phyloP scores from a whole-genome alignment of 2,329 filamentous ascomycete species.

The Fusarium goolgardi region DNA sequence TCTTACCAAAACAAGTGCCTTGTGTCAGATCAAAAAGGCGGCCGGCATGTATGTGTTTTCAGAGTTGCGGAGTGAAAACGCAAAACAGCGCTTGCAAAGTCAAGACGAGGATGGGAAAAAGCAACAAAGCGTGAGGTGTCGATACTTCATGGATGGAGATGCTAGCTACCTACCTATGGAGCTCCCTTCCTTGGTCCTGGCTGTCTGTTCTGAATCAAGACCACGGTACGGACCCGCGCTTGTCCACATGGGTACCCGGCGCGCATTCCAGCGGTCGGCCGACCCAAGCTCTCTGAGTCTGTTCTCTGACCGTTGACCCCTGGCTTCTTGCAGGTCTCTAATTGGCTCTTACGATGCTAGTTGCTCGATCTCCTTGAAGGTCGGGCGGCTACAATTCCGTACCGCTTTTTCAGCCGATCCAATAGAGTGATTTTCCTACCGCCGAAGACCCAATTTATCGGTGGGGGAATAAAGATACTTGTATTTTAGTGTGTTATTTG shows the following conservation, averaged over 20 bases:
- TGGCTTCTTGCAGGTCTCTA: slow-evolving; percentile 13
- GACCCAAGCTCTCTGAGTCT: slow-evolving; percentile 28
- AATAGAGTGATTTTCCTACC: too few relatives aligned
- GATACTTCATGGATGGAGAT: slow-evolving; percentile 19
- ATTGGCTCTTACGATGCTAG: slow-evolving; percentile 29
- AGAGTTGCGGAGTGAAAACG: slow-evolving; percentile 19
- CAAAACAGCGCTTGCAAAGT: slow-evolving; percentile 24
- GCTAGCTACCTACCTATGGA: slow-evolving; percentile 5
- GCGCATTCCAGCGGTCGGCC: slow-evolving; percentile 46
- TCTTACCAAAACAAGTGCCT: slow-evolving; percentile 17
- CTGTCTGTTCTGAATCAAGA: slow-evolving; percentile 6
- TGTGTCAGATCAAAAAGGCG: slow-evolving; percentile 13
- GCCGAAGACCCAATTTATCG: too few relatives aligned
- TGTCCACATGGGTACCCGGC: slow-evolving; percentile 28
- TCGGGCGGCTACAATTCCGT: too few relatives aligned
- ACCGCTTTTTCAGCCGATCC: too few relatives aligned
- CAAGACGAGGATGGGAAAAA: background rate
- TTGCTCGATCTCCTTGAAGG: too few relatives aligned
- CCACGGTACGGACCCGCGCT: slow-evolving; percentile 31
- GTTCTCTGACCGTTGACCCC: slow-evolving; percentile 22
- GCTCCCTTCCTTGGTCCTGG: background rate
- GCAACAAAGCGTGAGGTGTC: slow-evolving; percentile 24
- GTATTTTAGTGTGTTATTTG: too few relatives aligned
- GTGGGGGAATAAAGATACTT: too few relatives aligned
- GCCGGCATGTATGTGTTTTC: slow-evolving; percentile 14